phyloP scores from a whole-genome alignment of 2,329 filamentous ascomycete genomes.

The Sarocladium brachiariae region DNA sequence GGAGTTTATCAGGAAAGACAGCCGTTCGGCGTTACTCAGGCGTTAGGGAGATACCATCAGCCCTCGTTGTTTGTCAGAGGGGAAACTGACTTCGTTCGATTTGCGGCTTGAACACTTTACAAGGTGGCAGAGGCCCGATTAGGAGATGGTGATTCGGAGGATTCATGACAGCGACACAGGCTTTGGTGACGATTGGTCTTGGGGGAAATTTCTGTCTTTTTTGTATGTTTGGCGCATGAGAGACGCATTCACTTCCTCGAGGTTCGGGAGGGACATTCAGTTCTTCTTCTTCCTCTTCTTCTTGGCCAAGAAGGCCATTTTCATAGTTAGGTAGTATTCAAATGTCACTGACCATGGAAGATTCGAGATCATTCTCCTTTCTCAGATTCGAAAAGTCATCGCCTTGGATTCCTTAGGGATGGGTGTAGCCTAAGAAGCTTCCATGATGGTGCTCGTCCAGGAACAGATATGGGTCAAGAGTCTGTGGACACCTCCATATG shows the following conservation, averaged over 20 bases:
- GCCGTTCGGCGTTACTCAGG: conserved; percentile 6
- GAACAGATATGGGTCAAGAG: too few species aligned
- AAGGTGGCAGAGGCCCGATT: not conserved
- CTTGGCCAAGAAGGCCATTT: not conserved
- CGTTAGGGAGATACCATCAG: conserved; percentile 9
- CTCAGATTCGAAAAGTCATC: too few species aligned
- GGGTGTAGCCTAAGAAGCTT: too few species aligned
- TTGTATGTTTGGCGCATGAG: not conserved
- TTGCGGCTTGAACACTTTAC: not conserved
- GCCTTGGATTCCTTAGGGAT: too few species aligned
- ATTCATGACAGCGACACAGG: not conserved
- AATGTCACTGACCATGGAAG: not conserved
- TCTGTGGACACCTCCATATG: too few species aligned
- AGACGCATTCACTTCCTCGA: not conserved
- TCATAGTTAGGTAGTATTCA: conserved; percentile 6
- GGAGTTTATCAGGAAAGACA: not conserved
- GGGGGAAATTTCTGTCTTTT: not conserved
- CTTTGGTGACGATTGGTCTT: not conserved
- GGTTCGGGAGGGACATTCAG: not conserved
- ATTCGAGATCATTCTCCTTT: not conserved
- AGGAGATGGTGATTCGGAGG: too few species aligned
- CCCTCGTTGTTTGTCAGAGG: not conserved
- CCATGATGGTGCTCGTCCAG: too few species aligned
- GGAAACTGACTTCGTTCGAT: not conserved
- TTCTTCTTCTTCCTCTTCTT: not conserved